Evolutionary conservation across 441 rosid genomes (phyloP).

Genomic region (Aleurites moluccanus): DNA sequence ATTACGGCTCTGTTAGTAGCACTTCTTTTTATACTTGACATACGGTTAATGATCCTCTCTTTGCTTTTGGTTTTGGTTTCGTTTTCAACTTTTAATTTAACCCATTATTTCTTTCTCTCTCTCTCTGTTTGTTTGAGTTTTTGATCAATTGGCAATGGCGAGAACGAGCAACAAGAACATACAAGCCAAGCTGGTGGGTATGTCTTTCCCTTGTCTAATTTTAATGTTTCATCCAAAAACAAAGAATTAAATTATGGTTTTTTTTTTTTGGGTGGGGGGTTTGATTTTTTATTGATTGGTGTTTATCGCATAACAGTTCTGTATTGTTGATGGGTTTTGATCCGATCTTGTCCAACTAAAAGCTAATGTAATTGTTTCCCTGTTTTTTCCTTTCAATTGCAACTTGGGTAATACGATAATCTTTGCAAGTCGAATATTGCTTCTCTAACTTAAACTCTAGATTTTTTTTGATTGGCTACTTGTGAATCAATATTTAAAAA

Average conservation of each 20-base stretch:
- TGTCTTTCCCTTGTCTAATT: constrained; percentile 38
- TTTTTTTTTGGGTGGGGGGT: not conserved
- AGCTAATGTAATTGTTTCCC: not conserved
- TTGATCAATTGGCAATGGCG: constrained; percentile 35
- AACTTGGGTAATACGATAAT: not conserved
- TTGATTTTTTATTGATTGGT: too few relatives aligned
- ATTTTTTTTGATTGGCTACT: not conserved
- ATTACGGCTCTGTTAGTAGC: constrained; percentile 4
- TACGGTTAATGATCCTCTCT: not conserved
- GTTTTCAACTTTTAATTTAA: constrained; percentile 13
- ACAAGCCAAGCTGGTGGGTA: constrained; percentile 94
- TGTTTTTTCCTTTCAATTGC: not conserved
- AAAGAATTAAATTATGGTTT: not conserved
- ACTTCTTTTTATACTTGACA: not conserved
- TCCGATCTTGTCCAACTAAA: not conserved
- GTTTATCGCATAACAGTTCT: not conserved
- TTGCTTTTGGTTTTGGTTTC: constrained; percentile 5
- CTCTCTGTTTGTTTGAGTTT: constrained; percentile 14
- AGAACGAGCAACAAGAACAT: constrained; percentile 59
- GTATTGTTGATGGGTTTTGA: not conserved
- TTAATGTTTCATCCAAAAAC: not conserved
- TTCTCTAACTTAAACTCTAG: not conserved
- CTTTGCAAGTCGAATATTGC: not conserved
- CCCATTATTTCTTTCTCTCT: not conserved
- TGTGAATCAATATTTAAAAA: not conserved